Conservation (phyloP, 495 filamentous ascomycete genomes). For the Letharia lupina region DNA sequence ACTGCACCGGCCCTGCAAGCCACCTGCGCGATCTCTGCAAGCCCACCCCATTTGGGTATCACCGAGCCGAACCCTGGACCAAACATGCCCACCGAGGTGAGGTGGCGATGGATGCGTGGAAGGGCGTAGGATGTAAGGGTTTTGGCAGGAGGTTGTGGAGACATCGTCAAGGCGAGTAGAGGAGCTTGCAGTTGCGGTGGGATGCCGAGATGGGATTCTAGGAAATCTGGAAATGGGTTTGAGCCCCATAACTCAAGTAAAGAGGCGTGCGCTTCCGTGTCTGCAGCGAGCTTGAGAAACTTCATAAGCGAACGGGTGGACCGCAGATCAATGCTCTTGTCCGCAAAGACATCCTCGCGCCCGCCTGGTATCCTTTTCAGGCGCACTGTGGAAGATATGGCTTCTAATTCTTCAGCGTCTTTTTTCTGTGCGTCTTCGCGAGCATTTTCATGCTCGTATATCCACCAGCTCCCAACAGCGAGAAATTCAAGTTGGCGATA, state of each 20-base stretch:
- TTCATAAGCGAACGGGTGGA: conserved; percentile 80
- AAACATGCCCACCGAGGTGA: conserved; percentile 77
- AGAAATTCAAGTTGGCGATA: conserved; percentile 87
- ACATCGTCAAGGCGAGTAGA: conserved; percentile 71
- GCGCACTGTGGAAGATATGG: background rate
- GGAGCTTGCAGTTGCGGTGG: conserved; percentile 59
- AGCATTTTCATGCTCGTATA: conserved; percentile 41
- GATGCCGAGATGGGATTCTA: conserved; percentile 64
- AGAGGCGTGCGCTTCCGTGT: conserved; percentile 44
- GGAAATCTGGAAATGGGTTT: conserved; percentile 51
- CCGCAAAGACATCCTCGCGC: conserved; percentile 79
- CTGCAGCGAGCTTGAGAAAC: conserved; percentile 69
- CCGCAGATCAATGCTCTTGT: conserved; percentile 59
- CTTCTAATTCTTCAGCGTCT: conserved; percentile 17
- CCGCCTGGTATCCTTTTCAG: conserved; percentile 68
- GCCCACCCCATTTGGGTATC: conserved; percentile 84
- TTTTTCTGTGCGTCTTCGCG: conserved; percentile 17
- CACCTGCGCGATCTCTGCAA: conserved; percentile 86
- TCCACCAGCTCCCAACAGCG: conserved; percentile 90
- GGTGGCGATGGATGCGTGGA: conserved; percentile 65
- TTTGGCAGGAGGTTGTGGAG: conserved; percentile 46
- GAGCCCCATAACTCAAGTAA: conserved; percentile 28
- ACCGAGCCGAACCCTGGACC: conserved; percentile 81
- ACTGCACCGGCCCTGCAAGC: conserved; percentile 88
- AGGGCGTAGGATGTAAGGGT: conserved; percentile 59